Percentiles rank a stretch among this genome's conserved stretches.
Conservation (phyloP, 108 stramenopile species). For the Cylindrotheca closterium region DNA sequence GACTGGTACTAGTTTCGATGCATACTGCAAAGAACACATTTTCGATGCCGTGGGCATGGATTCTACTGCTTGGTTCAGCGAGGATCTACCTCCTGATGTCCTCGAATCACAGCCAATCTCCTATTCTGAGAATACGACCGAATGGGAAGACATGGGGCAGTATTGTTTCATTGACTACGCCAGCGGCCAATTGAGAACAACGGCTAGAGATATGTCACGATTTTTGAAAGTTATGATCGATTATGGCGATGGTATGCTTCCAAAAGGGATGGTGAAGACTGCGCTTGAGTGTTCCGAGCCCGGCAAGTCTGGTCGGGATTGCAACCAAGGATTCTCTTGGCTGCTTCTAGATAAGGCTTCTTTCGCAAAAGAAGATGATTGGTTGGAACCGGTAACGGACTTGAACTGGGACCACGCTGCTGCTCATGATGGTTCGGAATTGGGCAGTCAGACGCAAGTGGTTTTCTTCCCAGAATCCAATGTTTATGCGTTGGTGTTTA, state of each 20-base stretch:
- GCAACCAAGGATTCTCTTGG: slow-evolving; percentile 14
- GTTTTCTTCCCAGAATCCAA: slow-evolving; percentile 18
- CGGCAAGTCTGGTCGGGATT: not conserved
- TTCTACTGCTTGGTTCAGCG: slow-evolving; percentile 17
- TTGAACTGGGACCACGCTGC: slow-evolving; percentile 20
- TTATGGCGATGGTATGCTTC: slow-evolving; percentile 5
- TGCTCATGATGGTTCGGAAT: slow-evolving; percentile 21
- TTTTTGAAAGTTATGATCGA: slow-evolving; percentile 11
- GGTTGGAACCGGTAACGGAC: not conserved
- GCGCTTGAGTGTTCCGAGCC: slow-evolving; percentile 6
- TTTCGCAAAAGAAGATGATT: not conserved
- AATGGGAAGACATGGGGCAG: slow-evolving; percentile 13
- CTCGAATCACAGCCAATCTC: not conserved
- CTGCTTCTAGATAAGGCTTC: not conserved
- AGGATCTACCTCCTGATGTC: slow-evolving; percentile 4
- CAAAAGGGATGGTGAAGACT: not conserved
- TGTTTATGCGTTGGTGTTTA: slow-evolving; percentile 12
- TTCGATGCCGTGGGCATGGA: slow-evolving; percentile 24
- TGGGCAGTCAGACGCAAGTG: slow-evolving; percentile 16
- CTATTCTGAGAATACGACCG: not conserved
- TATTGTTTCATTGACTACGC: slow-evolving; percentile 29
- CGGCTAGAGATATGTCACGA: slow-evolving; percentile 15
- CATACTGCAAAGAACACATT: slow-evolving; percentile 8
- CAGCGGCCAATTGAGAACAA: slow-evolving; percentile 13
- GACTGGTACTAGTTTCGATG: slow-evolving; percentile 3